phyloP scores from a whole-genome alignment of 139 green algal species.

The Micractinium conductrix region DNA sequence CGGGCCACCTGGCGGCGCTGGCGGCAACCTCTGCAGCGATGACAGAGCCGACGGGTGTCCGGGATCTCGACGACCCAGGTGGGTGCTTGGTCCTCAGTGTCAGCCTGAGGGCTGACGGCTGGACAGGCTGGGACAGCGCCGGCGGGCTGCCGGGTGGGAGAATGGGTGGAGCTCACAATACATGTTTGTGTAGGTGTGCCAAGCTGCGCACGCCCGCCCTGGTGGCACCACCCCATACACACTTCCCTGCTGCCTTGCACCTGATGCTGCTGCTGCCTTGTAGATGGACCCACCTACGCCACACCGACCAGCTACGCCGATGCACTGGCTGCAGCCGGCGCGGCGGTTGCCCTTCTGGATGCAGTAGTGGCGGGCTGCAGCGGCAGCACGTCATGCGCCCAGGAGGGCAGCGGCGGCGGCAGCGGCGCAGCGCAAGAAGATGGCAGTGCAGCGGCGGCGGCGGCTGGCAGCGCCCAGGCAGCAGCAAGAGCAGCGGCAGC shows the following conservation, averaged over 20 bases:
- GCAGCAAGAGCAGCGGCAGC: constrained; percentile 15
- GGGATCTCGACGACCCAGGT: constrained; percentile 33
- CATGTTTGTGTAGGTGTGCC: no score
- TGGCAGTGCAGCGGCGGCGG: background rate
- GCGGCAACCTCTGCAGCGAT: constrained; percentile 2
- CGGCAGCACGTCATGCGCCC: background rate
- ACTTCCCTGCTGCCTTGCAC: no score
- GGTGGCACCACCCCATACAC: no score
- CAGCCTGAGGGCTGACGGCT: no score
- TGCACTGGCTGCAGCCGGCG: constrained; percentile 44
- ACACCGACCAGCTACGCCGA: constrained; percentile 42
- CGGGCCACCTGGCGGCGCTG: constrained; percentile 54
- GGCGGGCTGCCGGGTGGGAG: background rate
- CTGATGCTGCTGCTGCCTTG: background rate
- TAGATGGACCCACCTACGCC: constrained; percentile 49
- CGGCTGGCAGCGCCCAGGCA: background rate
- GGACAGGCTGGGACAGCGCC: background rate
- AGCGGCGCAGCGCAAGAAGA: background rate
- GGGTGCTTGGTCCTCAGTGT: no score
- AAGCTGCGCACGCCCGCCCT: no score
- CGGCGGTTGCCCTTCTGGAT: constrained; percentile 48
- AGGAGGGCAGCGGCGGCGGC: background rate
- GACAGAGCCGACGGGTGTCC: background rate
- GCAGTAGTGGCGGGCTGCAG: constrained; percentile 1
- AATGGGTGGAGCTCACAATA: no score